Evolutionary conservation across 805 yeast species (phyloP), one percentile per base, ranked within the genome.

Genomic region (Sungouiozyma ichnusensis): DNA sequence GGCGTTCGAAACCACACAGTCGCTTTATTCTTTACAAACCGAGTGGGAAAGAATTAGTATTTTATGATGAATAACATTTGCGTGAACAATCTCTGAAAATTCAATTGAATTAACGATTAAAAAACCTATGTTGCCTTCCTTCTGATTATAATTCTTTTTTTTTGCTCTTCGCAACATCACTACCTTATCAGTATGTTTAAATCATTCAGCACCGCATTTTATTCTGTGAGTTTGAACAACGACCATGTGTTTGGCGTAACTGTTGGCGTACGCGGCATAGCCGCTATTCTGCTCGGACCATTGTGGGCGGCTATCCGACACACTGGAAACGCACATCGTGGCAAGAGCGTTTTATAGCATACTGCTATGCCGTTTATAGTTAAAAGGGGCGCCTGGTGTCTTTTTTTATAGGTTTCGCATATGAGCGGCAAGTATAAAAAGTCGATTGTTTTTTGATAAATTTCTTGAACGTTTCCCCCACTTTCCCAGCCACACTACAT

Each of bases 61-160:
- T 20, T 20, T 18, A 52, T 62, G 66, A 62, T 62, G 66, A 62
- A 55, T 55, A 57, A 60, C 60, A 55, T 54, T 52, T 48, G 58
- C 52, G 66, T 62, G 66, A 62, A 62, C 66, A 62, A 62, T 62
- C 66, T 62, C 64, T 62, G 66, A 62, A 43, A 42, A 47, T 48
- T 46, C 50, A 33, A 43, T 45, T 43, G 45, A 51, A 48, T 51
- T 44, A 46, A 52, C 49, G 64, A 60, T 61, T 61, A 60, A 51
- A 58, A 62, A 60, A 54, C 59, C 49, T 53, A 56, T 61, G 66
- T 62, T 62, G 66, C 66, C 65, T 62, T 62, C 66, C 66, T 62
- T 60, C 66, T 62, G 66, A 62, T 37, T 39, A 27, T 17, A 15
- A 38, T 40, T 39, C 47, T 44, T 43, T 41, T 35, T 36, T 36